These are phyloP conservation scores for Oryza punctata DNA, from an alignment of 176 grass and related monocot species.

Conservation along the genomic window DNA sequence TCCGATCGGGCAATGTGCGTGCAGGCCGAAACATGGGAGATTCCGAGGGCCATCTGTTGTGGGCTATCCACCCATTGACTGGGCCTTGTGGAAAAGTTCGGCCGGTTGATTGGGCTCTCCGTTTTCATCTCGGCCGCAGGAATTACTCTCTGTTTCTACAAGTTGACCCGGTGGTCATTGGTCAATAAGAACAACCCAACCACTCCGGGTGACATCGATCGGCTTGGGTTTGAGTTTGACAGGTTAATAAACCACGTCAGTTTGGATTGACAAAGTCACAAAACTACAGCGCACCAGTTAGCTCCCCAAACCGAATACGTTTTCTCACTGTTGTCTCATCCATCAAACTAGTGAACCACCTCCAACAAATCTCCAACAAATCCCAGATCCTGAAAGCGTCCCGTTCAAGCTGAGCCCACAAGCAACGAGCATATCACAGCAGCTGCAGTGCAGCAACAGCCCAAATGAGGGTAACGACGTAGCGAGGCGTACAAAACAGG, in stretches of 20 bases:
- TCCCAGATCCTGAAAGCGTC: not conserved
- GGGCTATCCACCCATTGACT: not conserved
- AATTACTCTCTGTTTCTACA: not conserved
- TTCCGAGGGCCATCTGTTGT: not conserved
- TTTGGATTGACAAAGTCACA: constrained; percentile 28
- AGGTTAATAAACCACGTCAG: not conserved
- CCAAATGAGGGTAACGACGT: not conserved
- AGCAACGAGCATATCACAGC: not conserved
- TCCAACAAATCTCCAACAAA: constrained; percentile 74
- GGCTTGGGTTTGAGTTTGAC: constrained; percentile 40
- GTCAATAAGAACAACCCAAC: constrained; percentile 22
- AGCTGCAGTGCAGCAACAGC: not conserved
- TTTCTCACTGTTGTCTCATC: constrained; percentile 30
- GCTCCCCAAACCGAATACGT: not conserved
- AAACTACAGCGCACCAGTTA: not conserved
- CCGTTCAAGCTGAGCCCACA: not conserved
- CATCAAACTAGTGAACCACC: constrained; percentile 57
- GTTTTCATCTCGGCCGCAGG: not conserved
- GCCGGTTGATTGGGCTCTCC: not conserved
- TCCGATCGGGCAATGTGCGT: not conserved
- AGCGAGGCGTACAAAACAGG: too few relatives aligned
- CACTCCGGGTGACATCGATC: not conserved
- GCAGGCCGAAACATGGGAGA: not conserved
- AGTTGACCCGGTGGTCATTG: constrained; percentile 9
- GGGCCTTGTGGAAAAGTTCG: not conserved